Conservation (phyloP, 495 filamentous ascomycete species). For the Mycothermus thermophilus region DNA sequence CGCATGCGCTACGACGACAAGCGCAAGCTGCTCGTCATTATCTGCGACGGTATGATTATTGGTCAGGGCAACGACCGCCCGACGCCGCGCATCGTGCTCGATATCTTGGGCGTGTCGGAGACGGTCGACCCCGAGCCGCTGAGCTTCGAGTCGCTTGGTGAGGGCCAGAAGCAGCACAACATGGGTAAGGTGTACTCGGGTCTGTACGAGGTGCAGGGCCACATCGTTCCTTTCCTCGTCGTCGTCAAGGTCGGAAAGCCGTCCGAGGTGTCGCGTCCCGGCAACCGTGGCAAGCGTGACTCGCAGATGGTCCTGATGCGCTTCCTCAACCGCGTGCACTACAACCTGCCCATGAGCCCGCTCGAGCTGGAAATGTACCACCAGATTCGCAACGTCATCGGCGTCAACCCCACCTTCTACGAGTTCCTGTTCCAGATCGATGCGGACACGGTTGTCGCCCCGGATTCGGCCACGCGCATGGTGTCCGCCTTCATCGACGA, state of each 20-base stretch:
- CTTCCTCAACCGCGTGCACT: slow-evolving; percentile 95
- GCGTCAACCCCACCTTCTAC: slow-evolving; percentile 96
- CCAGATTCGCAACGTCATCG: slow-evolving; percentile 97
- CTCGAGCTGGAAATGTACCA: slow-evolving; percentile 98
- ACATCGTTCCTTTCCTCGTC: slow-evolving; percentile 95
- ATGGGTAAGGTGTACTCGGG: slow-evolving; percentile 99
- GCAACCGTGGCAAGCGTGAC: slow-evolving; percentile 98
- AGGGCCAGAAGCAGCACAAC: slow-evolving; percentile 95
- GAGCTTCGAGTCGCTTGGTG: slow-evolving; percentile 92
- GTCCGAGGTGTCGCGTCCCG: slow-evolving; percentile 88
- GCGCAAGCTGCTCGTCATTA: slow-evolving; percentile 81
- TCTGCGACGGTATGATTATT: slow-evolving; percentile 99
- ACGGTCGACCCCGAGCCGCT: slow-evolving; percentile 91
- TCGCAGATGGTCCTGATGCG: slow-evolving; percentile 97
- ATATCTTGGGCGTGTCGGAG: slow-evolving; percentile 90
- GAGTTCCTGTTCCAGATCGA: slow-evolving; percentile 96
- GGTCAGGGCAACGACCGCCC: slow-evolving; percentile 95
- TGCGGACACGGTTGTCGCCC: slow-evolving; percentile 87
- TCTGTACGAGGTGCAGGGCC: slow-evolving; percentile 92
- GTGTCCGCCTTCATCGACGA: slow-evolving; percentile 84
- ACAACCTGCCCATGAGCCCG: slow-evolving; percentile 89
- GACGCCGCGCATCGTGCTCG: slow-evolving; percentile 89
- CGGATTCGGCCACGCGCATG: slow-evolving; percentile 84
- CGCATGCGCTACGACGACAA: slow-evolving; percentile 97
- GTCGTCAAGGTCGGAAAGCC: slow-evolving; percentile 96